A percentile compares a stretch with the other conserved stretches of the same genome.
Conservation (phyloP, 257 asterid genomes). For the Solanum etuberosum region DNA sequence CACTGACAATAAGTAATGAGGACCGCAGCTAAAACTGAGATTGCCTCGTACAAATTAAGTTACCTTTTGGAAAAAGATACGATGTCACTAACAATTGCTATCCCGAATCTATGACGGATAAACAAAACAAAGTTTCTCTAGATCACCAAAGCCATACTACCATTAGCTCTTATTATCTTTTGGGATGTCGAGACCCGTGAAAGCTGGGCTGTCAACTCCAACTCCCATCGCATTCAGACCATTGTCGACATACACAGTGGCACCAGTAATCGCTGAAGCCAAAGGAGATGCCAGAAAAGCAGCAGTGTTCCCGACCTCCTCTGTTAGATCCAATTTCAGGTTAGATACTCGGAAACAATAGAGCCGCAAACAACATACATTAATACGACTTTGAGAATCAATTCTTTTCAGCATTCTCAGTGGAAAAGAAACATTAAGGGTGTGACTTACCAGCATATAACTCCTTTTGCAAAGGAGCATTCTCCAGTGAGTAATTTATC, state of each 20-base stretch:
- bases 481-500: slow-evolving; percentile 86
- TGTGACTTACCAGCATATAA: slow-evolving; percentile 66
- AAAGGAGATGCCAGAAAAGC: slow-evolving; percentile 70
- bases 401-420: neutral
- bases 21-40: neutral
- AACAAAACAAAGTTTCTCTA: neutral
- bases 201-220: slow-evolving; percentile 74
- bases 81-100: neutral
- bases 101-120: neutral
- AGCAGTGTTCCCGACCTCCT: slow-evolving; percentile 77
- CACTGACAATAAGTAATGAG: neutral
- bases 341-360: neutral
- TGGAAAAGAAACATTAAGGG: neutral
- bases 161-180: slow-evolving; percentile 21
- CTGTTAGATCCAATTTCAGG: slow-evolving; percentile 27
- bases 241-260: slow-evolving; percentile 64
- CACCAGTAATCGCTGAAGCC: slow-evolving; percentile 81
- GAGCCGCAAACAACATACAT: neutral
- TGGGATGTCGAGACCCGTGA: slow-evolving; percentile 49
- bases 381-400: neutral
- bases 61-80: neutral
- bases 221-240: slow-evolving; percentile 88
- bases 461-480: slow-evolving; percentile 93
- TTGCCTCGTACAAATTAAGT: neutral
- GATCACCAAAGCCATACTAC: neutral